Conservation (phyloP, 2,329 filamentous ascomycete genomes). For the Aspergillus caelatus region DNA sequence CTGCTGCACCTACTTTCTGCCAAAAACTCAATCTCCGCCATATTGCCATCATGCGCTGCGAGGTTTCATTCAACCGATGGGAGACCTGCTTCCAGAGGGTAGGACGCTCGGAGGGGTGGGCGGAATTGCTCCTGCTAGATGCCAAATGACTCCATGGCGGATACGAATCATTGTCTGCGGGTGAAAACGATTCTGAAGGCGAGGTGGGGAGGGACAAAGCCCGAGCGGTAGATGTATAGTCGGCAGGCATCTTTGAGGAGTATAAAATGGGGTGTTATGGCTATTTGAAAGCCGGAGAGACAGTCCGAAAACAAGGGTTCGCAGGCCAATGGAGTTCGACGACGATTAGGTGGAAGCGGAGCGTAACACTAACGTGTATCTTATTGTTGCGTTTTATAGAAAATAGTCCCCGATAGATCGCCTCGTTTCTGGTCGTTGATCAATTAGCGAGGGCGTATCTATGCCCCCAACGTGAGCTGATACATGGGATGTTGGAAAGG, state of each 20-base stretch:
- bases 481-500: constrained; percentile 13
- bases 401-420: background rate
- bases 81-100: constrained; percentile 43
- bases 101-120: constrained; percentile 35
- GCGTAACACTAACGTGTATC: background rate
- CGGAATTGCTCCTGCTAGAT: constrained; percentile 44
- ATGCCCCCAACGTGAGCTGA: constrained; percentile 9
- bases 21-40: constrained; percentile 50
- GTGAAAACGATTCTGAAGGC: constrained; percentile 49
- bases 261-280: background rate
- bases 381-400: background rate
- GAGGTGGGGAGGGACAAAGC: constrained; percentile 56
- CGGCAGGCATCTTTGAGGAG: constrained; percentile 43
- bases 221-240: constrained; percentile 56
- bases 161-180: constrained; percentile 45
- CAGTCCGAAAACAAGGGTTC: background rate
- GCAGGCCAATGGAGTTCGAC: background rate
- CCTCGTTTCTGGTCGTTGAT: background rate
- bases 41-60: constrained; percentile 34
- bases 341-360: background rate
- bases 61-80: constrained; percentile 38
- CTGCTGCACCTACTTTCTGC: constrained; percentile 63
- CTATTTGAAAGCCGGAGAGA: background rate
- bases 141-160: constrained; percentile 57
- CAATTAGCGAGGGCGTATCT: constrained; percentile 9